A percentile compares a stretch with the other conserved stretches of the same genome.
These are phyloP conservation scores for Thermomyces lanuginosus DNA, from an alignment of 2,329 filamentous ascomycete species.

Conservation along the genomic window DNA sequence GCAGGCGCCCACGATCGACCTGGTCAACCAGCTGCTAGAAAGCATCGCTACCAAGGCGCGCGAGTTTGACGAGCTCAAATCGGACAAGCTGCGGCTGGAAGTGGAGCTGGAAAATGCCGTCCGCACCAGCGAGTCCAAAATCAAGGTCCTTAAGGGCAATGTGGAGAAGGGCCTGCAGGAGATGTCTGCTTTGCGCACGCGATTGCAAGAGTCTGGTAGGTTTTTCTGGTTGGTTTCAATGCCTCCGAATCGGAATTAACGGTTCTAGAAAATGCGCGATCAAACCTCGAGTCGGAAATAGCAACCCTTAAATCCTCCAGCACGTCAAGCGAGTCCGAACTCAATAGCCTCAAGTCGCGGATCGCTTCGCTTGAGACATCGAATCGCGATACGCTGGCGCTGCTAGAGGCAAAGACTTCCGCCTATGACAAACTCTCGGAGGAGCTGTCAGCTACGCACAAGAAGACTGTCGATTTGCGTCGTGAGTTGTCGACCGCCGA, in stretches of 20 bases:
- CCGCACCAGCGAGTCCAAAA: conserved; percentile 65
- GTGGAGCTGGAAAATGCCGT: conserved; percentile 89
- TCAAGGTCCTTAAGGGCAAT: conserved; percentile 63
- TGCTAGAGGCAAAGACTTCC: conserved; percentile 77
- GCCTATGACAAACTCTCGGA: conserved; percentile 73
- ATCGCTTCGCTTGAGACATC: conserved; percentile 78
- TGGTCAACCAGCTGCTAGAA: conserved; percentile 58
- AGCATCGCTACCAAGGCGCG: conserved; percentile 64
- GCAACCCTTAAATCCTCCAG: conserved; percentile 60
- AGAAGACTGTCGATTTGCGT: conserved; percentile 68
- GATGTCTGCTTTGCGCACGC: conserved; percentile 62
- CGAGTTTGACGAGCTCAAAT: conserved; percentile 64
- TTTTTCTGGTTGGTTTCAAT: conserved; percentile 1
- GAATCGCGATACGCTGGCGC: conserved; percentile 74
- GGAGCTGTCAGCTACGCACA: conserved; percentile 75
- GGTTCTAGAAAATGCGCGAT: conserved; percentile 53
- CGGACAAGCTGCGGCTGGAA: conserved; percentile 75
- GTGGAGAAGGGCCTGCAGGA: conserved; percentile 74
- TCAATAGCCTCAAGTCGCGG: conserved; percentile 62
- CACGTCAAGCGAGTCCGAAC: conserved; percentile 47
- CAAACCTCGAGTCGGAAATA: conserved; percentile 65
- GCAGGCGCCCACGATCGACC: conserved; percentile 51
- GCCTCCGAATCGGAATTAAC: conserved; percentile 1
- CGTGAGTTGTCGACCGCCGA: conserved; percentile 70
- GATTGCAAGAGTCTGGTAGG: conserved; percentile 66